Conservation (phyloP, 1,284 basidiomycete genomes). For the Singerocomus inundabilis region DNA sequence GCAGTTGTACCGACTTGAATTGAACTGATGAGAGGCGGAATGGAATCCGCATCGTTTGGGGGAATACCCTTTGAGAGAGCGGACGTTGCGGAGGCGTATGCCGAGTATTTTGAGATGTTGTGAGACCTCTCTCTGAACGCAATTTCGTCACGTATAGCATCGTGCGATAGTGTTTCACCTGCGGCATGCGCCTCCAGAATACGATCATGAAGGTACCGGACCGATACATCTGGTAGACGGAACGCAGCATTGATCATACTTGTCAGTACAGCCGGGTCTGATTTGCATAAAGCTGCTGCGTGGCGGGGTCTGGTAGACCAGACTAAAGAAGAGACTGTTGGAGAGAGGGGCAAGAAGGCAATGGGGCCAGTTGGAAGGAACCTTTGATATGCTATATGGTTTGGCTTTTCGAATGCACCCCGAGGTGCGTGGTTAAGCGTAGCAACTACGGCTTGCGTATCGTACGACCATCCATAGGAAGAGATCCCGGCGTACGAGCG, state of each 20-base stretch:
- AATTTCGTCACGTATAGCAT: constrained; percentile 58
- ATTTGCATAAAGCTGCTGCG: constrained; percentile 70
- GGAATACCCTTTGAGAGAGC: constrained; percentile 51
- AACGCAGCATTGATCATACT: constrained; percentile 91
- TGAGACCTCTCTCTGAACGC: constrained; percentile 69
- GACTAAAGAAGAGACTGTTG: constrained; percentile 82
- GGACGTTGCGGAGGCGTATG: constrained; percentile 51
- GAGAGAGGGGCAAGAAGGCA: constrained; percentile 86
- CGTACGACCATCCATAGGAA: constrained; percentile 91
- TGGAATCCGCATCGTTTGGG: constrained; percentile 54
- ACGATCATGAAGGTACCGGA: constrained; percentile 66
- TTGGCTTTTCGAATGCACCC: constrained; percentile 56
- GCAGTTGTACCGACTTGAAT: constrained; percentile 81
- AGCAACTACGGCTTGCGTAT: constrained; percentile 88
- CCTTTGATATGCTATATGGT: constrained; percentile 88
- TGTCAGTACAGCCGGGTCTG: constrained; percentile 65
- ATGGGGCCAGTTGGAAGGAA: constrained; percentile 96
- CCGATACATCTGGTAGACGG: constrained; percentile 75
- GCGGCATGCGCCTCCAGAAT: constrained; percentile 53
- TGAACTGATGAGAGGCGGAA: constrained; percentile 76
- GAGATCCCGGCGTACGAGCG: constrained; percentile 83
- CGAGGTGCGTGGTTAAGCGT: constrained; percentile 75
- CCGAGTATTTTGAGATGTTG: constrained; percentile 57
- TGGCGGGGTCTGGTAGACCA: constrained; percentile 90
- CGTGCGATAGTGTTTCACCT: constrained; percentile 43